A percentile compares a stretch with the other conserved stretches of the same genome.
Evolutionary conservation across 2,329 filamentous ascomycete species (phyloP).

Genomic region (Xylariaceae sp.): DNA sequence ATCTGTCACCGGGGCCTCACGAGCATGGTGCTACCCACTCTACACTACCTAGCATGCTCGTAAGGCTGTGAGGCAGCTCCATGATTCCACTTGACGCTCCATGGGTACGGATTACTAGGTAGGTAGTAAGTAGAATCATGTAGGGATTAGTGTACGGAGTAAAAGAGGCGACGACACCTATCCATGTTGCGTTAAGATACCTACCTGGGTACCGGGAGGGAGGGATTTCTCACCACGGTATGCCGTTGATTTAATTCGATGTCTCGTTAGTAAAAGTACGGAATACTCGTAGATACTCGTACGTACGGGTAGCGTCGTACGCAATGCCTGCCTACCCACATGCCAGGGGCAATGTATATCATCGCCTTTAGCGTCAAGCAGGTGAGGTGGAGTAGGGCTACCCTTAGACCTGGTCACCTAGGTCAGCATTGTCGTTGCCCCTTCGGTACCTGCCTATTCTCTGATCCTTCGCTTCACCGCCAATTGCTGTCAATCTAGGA

Average conservation of each 20-base stretch:
- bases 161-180: neutral
- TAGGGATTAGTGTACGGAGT: neutral
- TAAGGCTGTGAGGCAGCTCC: constrained; percentile 1
- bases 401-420: neutral
- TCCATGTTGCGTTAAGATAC: neutral
- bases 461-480: constrained; percentile 2
- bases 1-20: neutral
- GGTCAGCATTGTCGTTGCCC: too few relatives aligned
- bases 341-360: too few relatives aligned
- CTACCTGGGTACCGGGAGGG: too few relatives aligned
- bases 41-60: neutral
- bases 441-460: neutral
- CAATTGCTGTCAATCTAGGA: neutral
- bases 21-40: neutral
- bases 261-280: too few relatives aligned
- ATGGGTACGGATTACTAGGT: too few relatives aligned
- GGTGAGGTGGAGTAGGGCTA: too few relatives aligned
- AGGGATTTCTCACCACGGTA: too few relatives aligned
- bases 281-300: too few relatives aligned
- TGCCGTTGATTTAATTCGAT: neutral
- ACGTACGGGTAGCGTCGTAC: too few relatives aligned
- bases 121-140: too few relatives aligned
- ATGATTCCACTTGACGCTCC: neutral
- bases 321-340: too few relatives aligned
- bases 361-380: too few relatives aligned